These are phyloP conservation scores for Lachnellula occidentalis DNA, from an alignment of 2,329 filamentous ascomycete genomes.

Conservation along the genomic window DNA sequence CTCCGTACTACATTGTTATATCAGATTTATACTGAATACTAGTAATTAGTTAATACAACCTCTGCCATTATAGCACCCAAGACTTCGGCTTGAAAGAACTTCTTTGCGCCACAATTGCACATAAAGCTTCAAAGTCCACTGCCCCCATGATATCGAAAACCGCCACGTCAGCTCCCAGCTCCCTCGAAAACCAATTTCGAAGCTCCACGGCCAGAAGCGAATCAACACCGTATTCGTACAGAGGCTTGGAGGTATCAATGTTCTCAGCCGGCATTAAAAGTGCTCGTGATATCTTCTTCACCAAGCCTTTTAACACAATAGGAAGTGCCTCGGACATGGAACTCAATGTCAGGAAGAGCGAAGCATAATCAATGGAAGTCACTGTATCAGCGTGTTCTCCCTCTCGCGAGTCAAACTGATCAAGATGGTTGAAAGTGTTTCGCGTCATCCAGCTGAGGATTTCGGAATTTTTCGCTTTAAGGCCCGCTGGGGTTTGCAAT, in stretches of 20 bases:
- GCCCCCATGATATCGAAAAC: not conserved
- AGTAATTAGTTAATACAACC: no score
- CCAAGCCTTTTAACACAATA: no score
- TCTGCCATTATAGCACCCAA: no score
- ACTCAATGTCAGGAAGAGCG: no score
- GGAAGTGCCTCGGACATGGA: no score
- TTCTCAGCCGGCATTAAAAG: not conserved
- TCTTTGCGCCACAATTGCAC: not conserved
- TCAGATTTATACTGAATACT: no score
- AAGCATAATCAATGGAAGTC: no score
- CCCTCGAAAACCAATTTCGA: conserved; percentile 33
- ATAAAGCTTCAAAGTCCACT: not conserved
- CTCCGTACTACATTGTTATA: no score
- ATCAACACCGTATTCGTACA: conserved; percentile 23
- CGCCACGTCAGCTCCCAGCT: not conserved
- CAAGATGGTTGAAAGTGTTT: not conserved
- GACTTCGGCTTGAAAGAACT: no score
- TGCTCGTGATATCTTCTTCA: not conserved
- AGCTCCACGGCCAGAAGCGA: conserved; percentile 4
- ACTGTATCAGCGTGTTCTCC: no score
- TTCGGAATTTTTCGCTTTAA: conserved; percentile 9
- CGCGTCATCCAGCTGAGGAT: not conserved
- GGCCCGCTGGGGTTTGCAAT: conserved; percentile 16
- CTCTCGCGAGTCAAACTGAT: not conserved
- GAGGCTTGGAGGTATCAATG: not conserved